A percentile compares a stretch with the other conserved stretches of the same genome.
Evolutionary conservation across 129 eudicot species (phyloP).

Genomic region (carrot (Daucus carota)): DNA sequence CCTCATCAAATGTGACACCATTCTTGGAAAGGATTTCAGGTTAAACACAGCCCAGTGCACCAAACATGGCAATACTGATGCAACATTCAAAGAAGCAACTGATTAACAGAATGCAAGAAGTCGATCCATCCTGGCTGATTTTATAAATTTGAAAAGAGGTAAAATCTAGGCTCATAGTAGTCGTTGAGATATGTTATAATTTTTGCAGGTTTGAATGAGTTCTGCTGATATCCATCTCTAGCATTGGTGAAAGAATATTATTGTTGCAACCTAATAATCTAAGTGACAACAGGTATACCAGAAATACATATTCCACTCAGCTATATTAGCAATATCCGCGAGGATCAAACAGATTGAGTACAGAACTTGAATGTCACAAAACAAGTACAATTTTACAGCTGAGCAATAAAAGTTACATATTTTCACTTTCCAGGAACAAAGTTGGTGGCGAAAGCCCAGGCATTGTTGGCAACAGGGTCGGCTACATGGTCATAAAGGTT

Average conservation of each 20-base stretch:
- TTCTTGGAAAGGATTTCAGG: slow-evolving; percentile 3
- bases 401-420: neutral
- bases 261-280: neutral
- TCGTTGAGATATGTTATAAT: neutral
- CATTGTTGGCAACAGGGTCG: slow-evolving; percentile 60
- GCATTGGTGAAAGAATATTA: neutral
- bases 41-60: slow-evolving; percentile 4
- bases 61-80: slow-evolving; percentile 20
- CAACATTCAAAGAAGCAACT: too few relatives aligned
- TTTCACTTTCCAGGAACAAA: slow-evolving; percentile 64
- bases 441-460: slow-evolving; percentile 75
- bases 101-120: too few relatives aligned
- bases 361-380: neutral
- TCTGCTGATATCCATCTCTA: neutral
- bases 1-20: slow-evolving; percentile 2
- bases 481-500: slow-evolving; percentile 49
- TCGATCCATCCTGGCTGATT: neutral
- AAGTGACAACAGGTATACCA: neutral
- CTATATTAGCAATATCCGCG: neutral
- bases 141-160: neutral
- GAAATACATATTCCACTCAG: neutral
- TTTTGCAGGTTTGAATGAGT: too few relatives aligned
- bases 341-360: neutral
- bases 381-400: neutral
- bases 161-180: neutral